These are phyloP conservation scores for Candida berthetii DNA, from an alignment of 805 yeast genomes.

Conservation along the genomic window DNA sequence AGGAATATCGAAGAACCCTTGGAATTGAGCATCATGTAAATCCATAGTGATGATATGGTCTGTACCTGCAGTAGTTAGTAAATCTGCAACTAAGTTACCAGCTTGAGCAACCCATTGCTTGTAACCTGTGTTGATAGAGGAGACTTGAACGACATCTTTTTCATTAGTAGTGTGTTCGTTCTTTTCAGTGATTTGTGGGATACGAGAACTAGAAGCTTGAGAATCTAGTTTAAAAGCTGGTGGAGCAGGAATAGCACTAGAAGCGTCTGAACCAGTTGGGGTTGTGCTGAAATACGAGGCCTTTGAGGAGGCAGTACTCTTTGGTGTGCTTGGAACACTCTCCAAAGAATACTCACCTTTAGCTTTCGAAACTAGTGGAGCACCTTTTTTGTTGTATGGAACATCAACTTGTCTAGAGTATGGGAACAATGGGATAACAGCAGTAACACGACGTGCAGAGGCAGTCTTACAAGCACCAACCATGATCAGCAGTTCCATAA, in stretches of 20 bases:
- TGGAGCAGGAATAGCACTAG: conserved; percentile 1
- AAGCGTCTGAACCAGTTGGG: neutral
- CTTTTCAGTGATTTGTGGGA: conserved; percentile 28
- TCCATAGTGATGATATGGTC: conserved; percentile 98
- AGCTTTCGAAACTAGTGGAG: conserved; percentile 45
- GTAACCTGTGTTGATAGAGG: conserved; percentile 55
- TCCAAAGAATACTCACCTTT: conserved; percentile 37
- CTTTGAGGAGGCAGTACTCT: conserved; percentile 10
- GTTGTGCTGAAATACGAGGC: neutral
- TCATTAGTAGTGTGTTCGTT: conserved; percentile 6
- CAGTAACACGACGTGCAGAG: conserved; percentile 89
- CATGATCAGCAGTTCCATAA: conserved; percentile 89
- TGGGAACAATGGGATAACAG: conserved; percentile 94
- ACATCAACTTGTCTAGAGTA: conserved; percentile 95
- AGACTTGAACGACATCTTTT: conserved; percentile 20
- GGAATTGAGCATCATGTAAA: conserved; percentile 95
- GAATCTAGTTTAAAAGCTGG: conserved; percentile 4
- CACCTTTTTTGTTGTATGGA: conserved; percentile 74
- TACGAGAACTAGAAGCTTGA: conserved; percentile 18
- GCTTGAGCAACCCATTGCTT: conserved; percentile 95
- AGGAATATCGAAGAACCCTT: conserved; percentile 94
- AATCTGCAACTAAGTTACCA: conserved; percentile 85
- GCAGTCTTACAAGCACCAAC: conserved; percentile 97
- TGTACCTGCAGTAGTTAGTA: conserved; percentile 89
- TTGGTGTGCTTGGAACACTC: conserved; percentile 47